These are phyloP conservation scores for Akanthomyces uredinophilus DNA, from an alignment of 2,329 filamentous ascomycete species.

Conservation along the genomic window DNA sequence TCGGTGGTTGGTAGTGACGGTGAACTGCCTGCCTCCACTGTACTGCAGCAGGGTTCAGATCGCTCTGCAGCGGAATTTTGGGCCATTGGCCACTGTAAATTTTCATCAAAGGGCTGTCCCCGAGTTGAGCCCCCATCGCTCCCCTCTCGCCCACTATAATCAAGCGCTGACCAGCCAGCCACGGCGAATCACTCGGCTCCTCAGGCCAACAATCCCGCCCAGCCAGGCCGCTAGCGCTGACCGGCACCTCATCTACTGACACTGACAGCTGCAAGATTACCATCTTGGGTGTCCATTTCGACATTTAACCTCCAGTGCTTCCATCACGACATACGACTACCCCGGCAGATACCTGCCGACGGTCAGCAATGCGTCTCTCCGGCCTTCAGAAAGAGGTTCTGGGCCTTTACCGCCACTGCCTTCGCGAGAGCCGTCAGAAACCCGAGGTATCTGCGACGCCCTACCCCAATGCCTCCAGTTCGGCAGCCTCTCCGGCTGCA, in stretches of 20 bases:
- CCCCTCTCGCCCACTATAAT: no score
- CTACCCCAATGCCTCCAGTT: not conserved
- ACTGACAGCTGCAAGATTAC: conserved; percentile 10
- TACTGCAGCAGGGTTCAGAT: not conserved
- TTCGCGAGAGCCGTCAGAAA: conserved; percentile 77
- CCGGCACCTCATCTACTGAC: conserved; percentile 5
- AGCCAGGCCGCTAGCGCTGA: conserved; percentile 8
- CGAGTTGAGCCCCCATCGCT: no score
- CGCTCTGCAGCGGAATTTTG: not conserved
- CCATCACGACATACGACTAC: conserved; percentile 7
- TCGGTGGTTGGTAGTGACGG: not conserved
- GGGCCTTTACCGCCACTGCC: conserved; percentile 76
- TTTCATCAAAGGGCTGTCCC: no score
- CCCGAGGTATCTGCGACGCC: conserved; percentile 51
- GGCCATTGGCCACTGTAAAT: not conserved
- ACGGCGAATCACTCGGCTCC: not conserved
- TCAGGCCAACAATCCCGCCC: not conserved
- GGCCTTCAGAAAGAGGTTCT: conserved; percentile 90
- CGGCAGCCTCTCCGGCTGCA: not conserved
- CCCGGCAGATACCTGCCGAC: not conserved
- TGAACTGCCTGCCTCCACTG: not conserved
- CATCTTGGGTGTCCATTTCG: conserved; percentile 7
- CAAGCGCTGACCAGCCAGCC: no score
- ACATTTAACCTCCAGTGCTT: not conserved
- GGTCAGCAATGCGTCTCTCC: conserved; percentile 50